Conservation (phyloP, 2,329 filamentous ascomycete genomes). For the Pestalotiopsis fici region DNA sequence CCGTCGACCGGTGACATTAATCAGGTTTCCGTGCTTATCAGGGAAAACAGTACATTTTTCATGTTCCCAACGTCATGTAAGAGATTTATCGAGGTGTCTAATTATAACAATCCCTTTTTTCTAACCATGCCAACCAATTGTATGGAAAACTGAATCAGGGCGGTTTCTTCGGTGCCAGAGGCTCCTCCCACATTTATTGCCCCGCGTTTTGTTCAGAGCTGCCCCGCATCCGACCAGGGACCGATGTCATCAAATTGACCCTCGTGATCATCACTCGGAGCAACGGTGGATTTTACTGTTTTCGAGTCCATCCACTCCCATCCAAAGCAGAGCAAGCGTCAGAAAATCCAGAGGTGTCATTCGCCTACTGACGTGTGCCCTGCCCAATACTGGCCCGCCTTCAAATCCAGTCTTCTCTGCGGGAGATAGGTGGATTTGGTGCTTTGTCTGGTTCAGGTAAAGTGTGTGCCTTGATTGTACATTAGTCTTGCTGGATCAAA, state of each 20-base stretch:
- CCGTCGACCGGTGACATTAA: too few relatives aligned
- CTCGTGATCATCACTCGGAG: slow-evolving; percentile 11
- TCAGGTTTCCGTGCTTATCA: too few relatives aligned
- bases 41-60: too few relatives aligned
- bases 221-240: neutral
- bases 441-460: neutral
- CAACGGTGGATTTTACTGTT: slow-evolving; percentile 7
- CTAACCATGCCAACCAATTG: too few relatives aligned
- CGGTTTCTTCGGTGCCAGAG: neutral
- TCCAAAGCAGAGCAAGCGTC: neutral
- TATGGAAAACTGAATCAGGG: neutral
- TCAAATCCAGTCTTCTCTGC: neutral
- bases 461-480: neutral
- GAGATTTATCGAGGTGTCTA: too few relatives aligned
- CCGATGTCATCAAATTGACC: slow-evolving; percentile 4
- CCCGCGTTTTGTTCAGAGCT: neutral
- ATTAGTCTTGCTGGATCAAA: neutral
- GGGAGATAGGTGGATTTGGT: neutral
- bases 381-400: neutral
- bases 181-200: neutral
- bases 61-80: too few relatives aligned
- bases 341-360: slow-evolving; percentile 1
- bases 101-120: too few relatives aligned
- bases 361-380: neutral
- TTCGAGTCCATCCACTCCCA: neutral